phyloP scores from a whole-genome alignment of 140 eudicot genomes.

The Bidens hawaiensis region DNA sequence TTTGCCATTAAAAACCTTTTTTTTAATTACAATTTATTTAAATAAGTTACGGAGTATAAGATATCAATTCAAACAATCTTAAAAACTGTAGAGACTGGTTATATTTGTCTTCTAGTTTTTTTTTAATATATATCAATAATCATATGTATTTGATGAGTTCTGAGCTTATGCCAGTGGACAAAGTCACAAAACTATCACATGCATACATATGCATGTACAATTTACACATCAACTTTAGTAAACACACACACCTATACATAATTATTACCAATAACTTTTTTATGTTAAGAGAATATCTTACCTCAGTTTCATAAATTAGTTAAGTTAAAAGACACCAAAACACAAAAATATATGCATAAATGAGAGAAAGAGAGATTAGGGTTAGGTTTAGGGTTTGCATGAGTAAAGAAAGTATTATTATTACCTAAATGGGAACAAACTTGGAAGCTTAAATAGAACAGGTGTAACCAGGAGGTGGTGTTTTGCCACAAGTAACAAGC shows the following conservation, averaged over 20 bases:
- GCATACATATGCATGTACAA: neutral
- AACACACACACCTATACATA: neutral
- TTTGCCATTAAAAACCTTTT: too few relatives aligned
- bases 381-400: slow-evolving; percentile 36
- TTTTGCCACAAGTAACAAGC: slow-evolving; percentile 87
- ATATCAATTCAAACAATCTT: neutral
- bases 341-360: neutral
- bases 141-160: neutral
- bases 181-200: neutral
- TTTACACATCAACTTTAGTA: neutral
- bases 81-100: neutral
- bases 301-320: neutral
- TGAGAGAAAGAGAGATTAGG: neutral
- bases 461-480: slow-evolving; percentile 87
- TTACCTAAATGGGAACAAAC: slow-evolving; percentile 29
- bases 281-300: neutral
- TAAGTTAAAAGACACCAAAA: neutral
- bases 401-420: slow-evolving; percentile 6
- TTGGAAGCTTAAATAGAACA: slow-evolving; percentile 48
- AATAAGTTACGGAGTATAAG: neutral
- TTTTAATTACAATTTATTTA: too few relatives aligned
- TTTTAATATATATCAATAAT: neutral
- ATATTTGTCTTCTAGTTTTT: neutral
- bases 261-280: too few relatives aligned
- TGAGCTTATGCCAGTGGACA: neutral